Base-by-base conservation (phyloP, 2,329 filamentous ascomycete species). In the Pezicula rhizophila region DNA sequence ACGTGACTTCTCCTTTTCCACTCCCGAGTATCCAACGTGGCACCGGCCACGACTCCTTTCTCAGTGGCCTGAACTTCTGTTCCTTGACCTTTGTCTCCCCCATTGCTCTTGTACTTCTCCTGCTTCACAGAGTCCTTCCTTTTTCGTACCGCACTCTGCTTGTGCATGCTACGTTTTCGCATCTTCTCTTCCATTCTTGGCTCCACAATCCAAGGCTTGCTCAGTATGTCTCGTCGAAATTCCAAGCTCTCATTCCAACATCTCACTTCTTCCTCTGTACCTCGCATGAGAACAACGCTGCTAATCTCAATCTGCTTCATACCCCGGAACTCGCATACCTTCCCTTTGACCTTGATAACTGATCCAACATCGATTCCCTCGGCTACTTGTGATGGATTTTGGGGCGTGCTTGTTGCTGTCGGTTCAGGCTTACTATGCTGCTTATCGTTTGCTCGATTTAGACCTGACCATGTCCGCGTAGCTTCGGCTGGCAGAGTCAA, bases 281-380 rank as follows among this genome's bases (percentile, higher is more conserved):
- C 71, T 20, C 60, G 62, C 4, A 85, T 48, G 0, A 68, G 55
- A n/a, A 62, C 59, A 48, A 79, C 64, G 57, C 75, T 79, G 41
- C 75, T 68, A 18, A 80, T 69, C 39, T 71, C 72, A 53, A 84
- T 67, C 59, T 81, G 78, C 56, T 64, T 73, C 49, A 71, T 64
- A 1, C 70, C 68, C 46, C 76, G 69, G 52, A 73, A 83, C 0
- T 66, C 60, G 5, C 61, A 67, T 14, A 83, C 56, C 2, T 67
- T 65, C 6, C 80, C 81, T 53, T 80, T 80, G 49, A 83, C 63
- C 46, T 83, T 78, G 12, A 84, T 67, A 3, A 83, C 68, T 23
- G 66, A 66, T 17, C 81, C 80, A 5, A 81, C 69, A 48, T 76
- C 71, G 34, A 79, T 62, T 6, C 56, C 26, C 0, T 72, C 92